These are phyloP conservation scores for Calocybe indica DNA, from an alignment of 768 basidiomycete genomes.

Conservation along the genomic window DNA sequence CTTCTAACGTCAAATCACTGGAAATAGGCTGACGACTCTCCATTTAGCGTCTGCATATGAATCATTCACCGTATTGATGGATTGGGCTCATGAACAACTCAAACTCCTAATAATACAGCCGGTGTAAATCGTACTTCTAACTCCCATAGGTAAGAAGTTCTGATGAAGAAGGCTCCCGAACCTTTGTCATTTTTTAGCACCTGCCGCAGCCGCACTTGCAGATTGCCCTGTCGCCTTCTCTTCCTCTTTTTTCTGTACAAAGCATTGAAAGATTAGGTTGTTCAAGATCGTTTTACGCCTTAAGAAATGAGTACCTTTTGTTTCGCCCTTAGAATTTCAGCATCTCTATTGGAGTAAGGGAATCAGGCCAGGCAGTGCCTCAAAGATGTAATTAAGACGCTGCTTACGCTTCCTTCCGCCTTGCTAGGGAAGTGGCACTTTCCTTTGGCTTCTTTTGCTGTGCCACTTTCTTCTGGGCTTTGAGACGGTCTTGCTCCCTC, in stretches of 20 bases:
- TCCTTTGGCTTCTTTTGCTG: slow-evolving; percentile 56
- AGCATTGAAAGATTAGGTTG: background rate
- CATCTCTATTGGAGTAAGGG: slow-evolving; percentile 46
- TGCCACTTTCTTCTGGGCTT: slow-evolving; percentile 67
- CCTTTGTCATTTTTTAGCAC: too few relatives aligned
- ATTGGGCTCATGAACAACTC: too few relatives aligned
- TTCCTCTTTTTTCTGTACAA: slow-evolving; percentile 49
- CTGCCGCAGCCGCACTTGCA: too few relatives aligned
- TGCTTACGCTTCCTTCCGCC: slow-evolving; percentile 71
- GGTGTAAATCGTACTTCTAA: too few relatives aligned
- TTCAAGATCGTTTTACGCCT: background rate
- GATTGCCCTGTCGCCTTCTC: slow-evolving; percentile 23
- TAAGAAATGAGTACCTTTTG: slow-evolving; percentile 51
- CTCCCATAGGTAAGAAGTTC: too few relatives aligned
- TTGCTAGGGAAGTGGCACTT: slow-evolving; percentile 52
- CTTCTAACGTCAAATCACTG: too few relatives aligned
- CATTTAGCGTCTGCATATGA: too few relatives aligned
- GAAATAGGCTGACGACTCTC: too few relatives aligned
- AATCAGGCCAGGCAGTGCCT: slow-evolving; percentile 13
- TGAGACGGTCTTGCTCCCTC: slow-evolving; percentile 67
- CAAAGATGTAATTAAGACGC: slow-evolving; percentile 1
- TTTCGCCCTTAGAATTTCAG: slow-evolving; percentile 68
- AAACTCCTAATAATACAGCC: too few relatives aligned
- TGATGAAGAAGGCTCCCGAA: too few relatives aligned
- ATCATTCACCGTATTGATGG: too few relatives aligned